Conservation (phyloP, 2,329 filamentous ascomycete species). For the Neoscytalidium dimidiatum region DNA sequence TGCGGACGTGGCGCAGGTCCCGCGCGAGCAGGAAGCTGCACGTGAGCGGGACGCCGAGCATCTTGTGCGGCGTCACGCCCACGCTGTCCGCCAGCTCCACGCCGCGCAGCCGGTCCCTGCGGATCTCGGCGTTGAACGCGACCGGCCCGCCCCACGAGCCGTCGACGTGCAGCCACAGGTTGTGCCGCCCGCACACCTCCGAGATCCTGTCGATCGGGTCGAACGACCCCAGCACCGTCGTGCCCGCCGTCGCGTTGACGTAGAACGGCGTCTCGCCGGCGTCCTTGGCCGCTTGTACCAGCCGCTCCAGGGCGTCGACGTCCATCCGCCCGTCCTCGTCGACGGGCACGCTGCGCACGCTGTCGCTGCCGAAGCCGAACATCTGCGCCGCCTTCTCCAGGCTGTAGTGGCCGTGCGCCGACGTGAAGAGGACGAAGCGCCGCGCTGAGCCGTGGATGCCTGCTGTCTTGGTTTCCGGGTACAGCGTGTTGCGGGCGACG, state of each 20-base stretch:
- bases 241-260: conserved; percentile 93
- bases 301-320: conserved; percentile 62
- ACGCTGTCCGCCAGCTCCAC: conserved; percentile 75
- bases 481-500: conserved; percentile 83
- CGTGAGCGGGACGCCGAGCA: conserved; percentile 88
- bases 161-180: conserved; percentile 91
- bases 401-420: conserved; percentile 88
- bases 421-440: conserved; percentile 83
- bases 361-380: conserved; percentile 75
- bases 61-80: conserved; percentile 94
- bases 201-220: conserved; percentile 76
- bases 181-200: conserved; percentile 67
- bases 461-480: conserved; percentile 71
- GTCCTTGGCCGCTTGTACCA: conserved; percentile 62
- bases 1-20: conserved; percentile 76
- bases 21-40: conserved; percentile 84
- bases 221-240: conserved; percentile 87
- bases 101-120: conserved; percentile 67
- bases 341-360: conserved; percentile 74
- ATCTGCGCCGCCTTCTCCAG: conserved; percentile 94
- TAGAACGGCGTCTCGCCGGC: conserved; percentile 84
- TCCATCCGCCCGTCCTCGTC: conserved; percentile 74
- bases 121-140: conserved; percentile 64
- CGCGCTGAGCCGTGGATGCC: conserved; percentile 60
- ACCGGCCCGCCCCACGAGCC: conserved; percentile 87